Evolutionary conservation across 805 yeast species (phyloP).

Genomic region (Candida ficus): DNA sequence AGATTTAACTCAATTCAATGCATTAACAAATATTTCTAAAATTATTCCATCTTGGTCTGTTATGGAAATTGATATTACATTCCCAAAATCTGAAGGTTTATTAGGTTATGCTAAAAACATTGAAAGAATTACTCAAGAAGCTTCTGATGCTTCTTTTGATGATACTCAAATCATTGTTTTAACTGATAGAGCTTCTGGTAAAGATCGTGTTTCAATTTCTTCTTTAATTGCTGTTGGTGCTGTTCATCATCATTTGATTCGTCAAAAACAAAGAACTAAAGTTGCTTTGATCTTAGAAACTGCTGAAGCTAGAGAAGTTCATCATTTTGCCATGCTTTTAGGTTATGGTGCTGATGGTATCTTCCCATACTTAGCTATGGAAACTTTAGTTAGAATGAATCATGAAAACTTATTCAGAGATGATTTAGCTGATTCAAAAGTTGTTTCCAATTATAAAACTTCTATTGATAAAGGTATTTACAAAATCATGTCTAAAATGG

Average conservation of each 20-base stretch:
- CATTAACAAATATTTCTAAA: constrained; percentile 63
- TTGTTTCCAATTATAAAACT: constrained; percentile 73
- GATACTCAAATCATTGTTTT: constrained; percentile 71
- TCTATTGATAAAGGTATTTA: constrained; percentile 88
- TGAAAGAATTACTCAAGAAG: constrained; percentile 82
- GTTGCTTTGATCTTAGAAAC: constrained; percentile 90
- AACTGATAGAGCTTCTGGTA: constrained; percentile 60
- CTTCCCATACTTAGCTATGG: constrained; percentile 90
- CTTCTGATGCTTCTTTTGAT: constrained; percentile 76
- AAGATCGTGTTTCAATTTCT: constrained; percentile 71
- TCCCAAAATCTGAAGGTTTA: constrained; percentile 75
- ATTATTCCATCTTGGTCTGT: constrained; percentile 87
- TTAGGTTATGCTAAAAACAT: constrained; percentile 80
- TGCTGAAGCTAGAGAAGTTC: constrained; percentile 97
- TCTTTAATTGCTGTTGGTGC: constrained; percentile 94
- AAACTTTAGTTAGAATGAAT: constrained; percentile 81
- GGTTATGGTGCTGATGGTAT: constrained; percentile 98
- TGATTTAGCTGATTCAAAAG: constrained; percentile 49
- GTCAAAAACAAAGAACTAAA: constrained; percentile 93
- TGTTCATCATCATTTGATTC: constrained; percentile 92
- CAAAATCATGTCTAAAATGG: constrained; percentile 99
- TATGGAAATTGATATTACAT: constrained; percentile 82
- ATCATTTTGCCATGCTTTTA: constrained; percentile 87
- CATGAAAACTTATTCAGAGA: constrained; percentile 65
- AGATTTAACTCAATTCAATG: constrained; percentile 64